Base-by-base conservation (phyloP, 2,329 filamentous ascomycete genomes). In the Fusarium palustre region DNA sequence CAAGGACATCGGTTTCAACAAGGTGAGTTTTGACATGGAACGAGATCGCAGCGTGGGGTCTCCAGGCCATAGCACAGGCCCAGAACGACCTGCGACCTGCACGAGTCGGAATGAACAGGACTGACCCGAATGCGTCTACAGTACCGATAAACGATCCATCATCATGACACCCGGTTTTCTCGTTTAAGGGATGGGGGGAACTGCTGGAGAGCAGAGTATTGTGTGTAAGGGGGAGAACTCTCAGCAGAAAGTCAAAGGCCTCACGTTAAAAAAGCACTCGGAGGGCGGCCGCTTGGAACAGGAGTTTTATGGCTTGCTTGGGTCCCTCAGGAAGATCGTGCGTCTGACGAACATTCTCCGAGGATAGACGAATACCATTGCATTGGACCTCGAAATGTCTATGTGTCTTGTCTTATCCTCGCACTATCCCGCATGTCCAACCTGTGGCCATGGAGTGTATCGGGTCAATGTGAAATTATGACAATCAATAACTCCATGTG, bases 1-100 rank as follows among this genome's bases (percentile, higher is more conserved):
- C 75, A 83, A 87, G 82, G 89, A 91, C 80, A 91, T 91, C 82
- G 89, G 89, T 78, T 91, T 91, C 84, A 85, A 87, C 85, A 91
- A 91, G 89, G 88, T 90, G 79, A 78, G 81, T 75, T 57, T 57
- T 70, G 20, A 15, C 8, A 52, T 65, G 22, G 42, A 59, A 9
- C 54, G 58, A 66, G 39, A 46, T 25, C 43, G 41, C 38, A 28
- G n/a, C 31, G 24, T 28, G 48, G 48, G n/a, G 48, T 30, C 49
- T 39, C 13, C 22, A 33, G 42, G 36, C 15, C 31, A 22, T 28
- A 22, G 48, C 45, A 31, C 25, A 25, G 31, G 48, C 45, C 36
- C 25, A 25, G 57, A 33, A 28, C 20, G n/a, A 20, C 20, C 15
- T 9, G 53, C 43, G 15, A 63, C 25, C 15, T 20, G 41, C 15